Base-by-base conservation (phyloP, 2,329 filamentous ascomycete genomes). In the Chaetothyriales sp. region DNA sequence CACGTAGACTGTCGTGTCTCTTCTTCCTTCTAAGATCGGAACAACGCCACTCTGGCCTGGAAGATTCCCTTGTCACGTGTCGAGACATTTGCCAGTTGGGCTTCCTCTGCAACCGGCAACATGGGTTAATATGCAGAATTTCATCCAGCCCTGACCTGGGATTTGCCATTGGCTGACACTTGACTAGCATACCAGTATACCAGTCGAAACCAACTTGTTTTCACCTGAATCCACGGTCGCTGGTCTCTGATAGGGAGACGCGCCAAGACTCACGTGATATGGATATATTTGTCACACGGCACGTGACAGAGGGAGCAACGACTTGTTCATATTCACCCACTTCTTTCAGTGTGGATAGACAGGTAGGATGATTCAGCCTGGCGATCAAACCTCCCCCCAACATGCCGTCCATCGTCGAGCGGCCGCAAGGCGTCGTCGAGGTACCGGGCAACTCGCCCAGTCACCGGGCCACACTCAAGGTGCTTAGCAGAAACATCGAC, bases 401-500 rank as follows among this genome's bases (percentile, higher is more conserved):
- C 43, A 47, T 47, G 45, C 20, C 45, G 20, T 25, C 19, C 9
- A 18, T 32, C 15, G 45, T 47, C 45, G 26, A 47, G 18, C 19
- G 45, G 20, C 45, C 45, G 26, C 45, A 26, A 18, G 45, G 45
- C 45, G 26, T 32, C 8, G 22, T 45, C 19, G 43, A 45, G 7
- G 43, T 28, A 19, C 9, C 26, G 9, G 45, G 45, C 19, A 32
- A 18, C 45, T 7, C 45, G 8, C 45, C 45, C 9, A 47, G 32
- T 26, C 54, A 55, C 19, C 53, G 54, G 25, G 54, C 51, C 6
- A 57, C 59, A 3, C 32, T 61, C 9, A 55, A 56, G 43, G 46
- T 59, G 18, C 51, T 61, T 5, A 58, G 51, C 59, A 84, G 84
- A 51, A 95, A 93, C 65, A 83, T 95, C 57, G 80, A 87, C 63